Conservation (phyloP, 441 rosid genomes). For the Corymbia citriodora region DNA sequence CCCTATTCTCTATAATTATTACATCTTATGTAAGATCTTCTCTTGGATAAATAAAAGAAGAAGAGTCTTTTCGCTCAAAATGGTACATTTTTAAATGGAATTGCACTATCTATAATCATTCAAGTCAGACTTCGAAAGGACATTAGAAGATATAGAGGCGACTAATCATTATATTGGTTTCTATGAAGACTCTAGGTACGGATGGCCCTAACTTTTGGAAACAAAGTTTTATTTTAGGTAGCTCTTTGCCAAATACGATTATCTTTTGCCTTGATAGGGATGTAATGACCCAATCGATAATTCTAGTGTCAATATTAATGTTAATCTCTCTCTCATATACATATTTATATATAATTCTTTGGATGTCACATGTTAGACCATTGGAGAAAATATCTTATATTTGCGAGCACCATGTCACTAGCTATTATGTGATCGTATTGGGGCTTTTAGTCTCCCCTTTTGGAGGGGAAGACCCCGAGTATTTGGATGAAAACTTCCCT, state of each 20-base stretch:
- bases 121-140: background rate
- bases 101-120: background rate
- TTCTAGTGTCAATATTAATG: background rate
- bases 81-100: background rate
- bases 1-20: background rate
- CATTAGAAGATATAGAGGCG: background rate
- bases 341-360: too few relatives aligned
- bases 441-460: too few relatives aligned
- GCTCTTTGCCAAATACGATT: background rate
- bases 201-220: background rate
- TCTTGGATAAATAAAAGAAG: background rate
- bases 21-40: background rate
- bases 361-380: background rate
- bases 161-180: background rate
- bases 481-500: too few relatives aligned
- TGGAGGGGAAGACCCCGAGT: too few relatives aligned
- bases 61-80: background rate
- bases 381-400: background rate
- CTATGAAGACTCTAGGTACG: background rate
- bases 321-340: background rate
- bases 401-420: background rate
- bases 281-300: background rate
- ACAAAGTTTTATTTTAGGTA: background rate
- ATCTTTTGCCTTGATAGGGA: background rate
- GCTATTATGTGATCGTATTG: background rate